Evolutionary conservation across 2,329 filamentous ascomycete species (phyloP).

Genomic region (Clonostachys chloroleuca): DNA sequence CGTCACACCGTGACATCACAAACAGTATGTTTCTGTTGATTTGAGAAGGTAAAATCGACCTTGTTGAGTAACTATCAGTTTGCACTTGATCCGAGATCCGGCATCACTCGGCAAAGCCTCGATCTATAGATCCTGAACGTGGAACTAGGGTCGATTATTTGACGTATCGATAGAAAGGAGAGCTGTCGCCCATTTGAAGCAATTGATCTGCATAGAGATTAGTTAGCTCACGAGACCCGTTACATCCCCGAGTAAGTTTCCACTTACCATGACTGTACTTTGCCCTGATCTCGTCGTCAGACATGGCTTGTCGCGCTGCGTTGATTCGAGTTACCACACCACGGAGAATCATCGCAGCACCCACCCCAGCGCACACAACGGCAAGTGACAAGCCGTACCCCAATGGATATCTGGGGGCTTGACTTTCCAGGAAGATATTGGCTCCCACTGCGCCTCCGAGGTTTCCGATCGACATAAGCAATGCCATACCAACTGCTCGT

Average conservation of each 20-base stretch:
- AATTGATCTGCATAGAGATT: constrained; percentile 4
- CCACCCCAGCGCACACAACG: not conserved
- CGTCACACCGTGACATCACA: too few species aligned
- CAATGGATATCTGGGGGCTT: constrained; percentile 4
- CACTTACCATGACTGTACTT: constrained; percentile 6
- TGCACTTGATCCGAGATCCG: too few species aligned
- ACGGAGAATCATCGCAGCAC: not conserved
- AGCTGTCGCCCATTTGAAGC: constrained; percentile 9
- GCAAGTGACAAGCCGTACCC: constrained; percentile 5
- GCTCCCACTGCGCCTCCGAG: constrained; percentile 5
- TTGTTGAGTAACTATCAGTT: too few species aligned
- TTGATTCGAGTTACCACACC: constrained; percentile 6
- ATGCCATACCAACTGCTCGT: constrained; percentile 6
- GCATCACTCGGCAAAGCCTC: too few species aligned
- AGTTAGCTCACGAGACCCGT: too few species aligned
- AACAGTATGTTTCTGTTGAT: too few species aligned
- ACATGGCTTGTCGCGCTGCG: constrained; percentile 8
- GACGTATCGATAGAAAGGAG: constrained; percentile 9
- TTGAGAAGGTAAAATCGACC: too few species aligned
- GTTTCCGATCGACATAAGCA: constrained; percentile 6
- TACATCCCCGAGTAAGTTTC: too few species aligned
- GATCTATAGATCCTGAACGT: too few species aligned
- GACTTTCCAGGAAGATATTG: constrained; percentile 5
- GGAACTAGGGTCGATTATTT: constrained; percentile 6
- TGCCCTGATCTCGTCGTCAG: constrained; percentile 9